Conservation (phyloP, 192 early-diverging fungal species). For the Linnemannia exigua region DNA sequence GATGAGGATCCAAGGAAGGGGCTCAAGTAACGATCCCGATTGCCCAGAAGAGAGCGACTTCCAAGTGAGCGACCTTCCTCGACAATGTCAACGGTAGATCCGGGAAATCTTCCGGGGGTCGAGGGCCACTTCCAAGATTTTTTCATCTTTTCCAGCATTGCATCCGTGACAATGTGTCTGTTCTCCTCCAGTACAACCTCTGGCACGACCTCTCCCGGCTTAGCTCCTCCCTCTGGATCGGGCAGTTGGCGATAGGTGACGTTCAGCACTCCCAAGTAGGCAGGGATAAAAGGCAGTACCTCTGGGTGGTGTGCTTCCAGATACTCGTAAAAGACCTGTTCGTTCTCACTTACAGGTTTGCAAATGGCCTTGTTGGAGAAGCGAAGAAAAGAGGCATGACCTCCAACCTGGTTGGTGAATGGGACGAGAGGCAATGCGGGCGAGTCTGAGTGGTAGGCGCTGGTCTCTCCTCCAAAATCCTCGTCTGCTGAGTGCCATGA, state of each 20-base stretch:
- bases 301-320: slow-evolving; percentile 77
- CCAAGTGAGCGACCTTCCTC: slow-evolving; percentile 51
- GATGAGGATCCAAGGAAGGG: slow-evolving; percentile 56
- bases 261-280: slow-evolving; percentile 95
- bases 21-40: background rate
- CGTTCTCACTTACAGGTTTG: slow-evolving; percentile 90
- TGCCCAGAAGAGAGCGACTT: background rate
- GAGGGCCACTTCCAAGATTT: slow-evolving; percentile 57
- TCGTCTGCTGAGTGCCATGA: slow-evolving; percentile 54
- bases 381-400: slow-evolving; percentile 94
- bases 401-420: slow-evolving; percentile 94
- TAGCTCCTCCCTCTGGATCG: slow-evolving; percentile 56
- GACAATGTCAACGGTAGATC: slow-evolving; percentile 56
- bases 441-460: slow-evolving; percentile 61
- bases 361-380: slow-evolving; percentile 98
- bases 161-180: slow-evolving; percentile 84
- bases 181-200: slow-evolving; percentile 94
- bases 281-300: slow-evolving; percentile 90
- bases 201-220: slow-evolving; percentile 65
- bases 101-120: slow-evolving; percentile 38
- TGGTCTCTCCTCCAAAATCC: slow-evolving; percentile 50
- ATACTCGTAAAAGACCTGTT: slow-evolving; percentile 92
- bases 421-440: slow-evolving; percentile 80
- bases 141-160: slow-evolving; percentile 68
- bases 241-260: slow-evolving; percentile 80